A percentile compares a stretch with the other conserved stretches of the same genome.
These are phyloP conservation scores for Dictyostelium discoideum DNA, from an alignment of 78 protist genomes.

Conservation along the genomic window DNA sequence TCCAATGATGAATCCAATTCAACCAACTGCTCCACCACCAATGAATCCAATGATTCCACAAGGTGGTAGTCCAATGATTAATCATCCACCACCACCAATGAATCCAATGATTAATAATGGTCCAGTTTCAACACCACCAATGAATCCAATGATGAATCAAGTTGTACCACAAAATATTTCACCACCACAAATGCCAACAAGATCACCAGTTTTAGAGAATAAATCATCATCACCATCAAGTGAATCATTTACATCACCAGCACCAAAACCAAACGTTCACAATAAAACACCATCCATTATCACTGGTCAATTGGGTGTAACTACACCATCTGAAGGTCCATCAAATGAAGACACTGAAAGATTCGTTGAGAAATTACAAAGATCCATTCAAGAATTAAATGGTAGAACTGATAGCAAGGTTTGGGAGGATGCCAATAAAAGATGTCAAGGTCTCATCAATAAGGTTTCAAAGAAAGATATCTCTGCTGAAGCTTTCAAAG, in stretches of 20 bases:
- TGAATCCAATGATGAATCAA: slow-evolving; percentile 8
- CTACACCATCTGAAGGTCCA: slow-evolving; percentile 2
- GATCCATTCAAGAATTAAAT: not conserved
- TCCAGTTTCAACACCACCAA: slow-evolving; percentile 16
- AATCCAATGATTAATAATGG: not conserved
- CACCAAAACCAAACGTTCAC: slow-evolving; percentile 76
- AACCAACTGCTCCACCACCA: slow-evolving; percentile 32
- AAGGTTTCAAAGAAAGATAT: slow-evolving; percentile 48
- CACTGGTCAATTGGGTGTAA: not conserved
- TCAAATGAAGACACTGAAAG: not conserved
- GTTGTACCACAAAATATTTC: not conserved
- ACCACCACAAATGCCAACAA: slow-evolving; percentile 23
- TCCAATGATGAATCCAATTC: not conserved
- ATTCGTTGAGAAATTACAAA: not conserved
- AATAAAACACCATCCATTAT: slow-evolving; percentile 24
- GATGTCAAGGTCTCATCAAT: slow-evolving; percentile 39
- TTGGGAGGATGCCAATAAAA: slow-evolving; percentile 51
- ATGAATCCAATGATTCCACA: not conserved
- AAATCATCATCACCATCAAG: not conserved
- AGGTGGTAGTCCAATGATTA: not conserved
- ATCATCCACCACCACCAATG: slow-evolving; percentile 8
- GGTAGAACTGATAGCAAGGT: slow-evolving; percentile 18
- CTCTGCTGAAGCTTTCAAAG: slow-evolving; percentile 42
- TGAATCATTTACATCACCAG: not conserved
- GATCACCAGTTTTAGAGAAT: slow-evolving; percentile 22